Percentiles rank a stretch among this genome's conserved stretches.
Evolutionary conservation across 129 eudicot genomes (phyloP).

Genomic region (Mikania micrantha): DNA sequence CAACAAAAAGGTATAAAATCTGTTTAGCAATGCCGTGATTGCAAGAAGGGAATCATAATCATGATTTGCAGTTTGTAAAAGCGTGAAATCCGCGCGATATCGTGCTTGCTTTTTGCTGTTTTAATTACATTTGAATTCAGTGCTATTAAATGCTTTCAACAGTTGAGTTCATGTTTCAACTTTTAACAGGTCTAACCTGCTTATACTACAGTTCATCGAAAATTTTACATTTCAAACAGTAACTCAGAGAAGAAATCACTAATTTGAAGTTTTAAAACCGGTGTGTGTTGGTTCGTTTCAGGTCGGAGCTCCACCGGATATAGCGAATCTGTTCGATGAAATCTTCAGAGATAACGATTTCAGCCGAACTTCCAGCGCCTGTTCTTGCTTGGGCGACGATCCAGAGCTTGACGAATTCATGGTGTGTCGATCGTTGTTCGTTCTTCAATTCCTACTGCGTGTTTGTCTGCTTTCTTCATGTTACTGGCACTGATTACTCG

Average conservation of each 20-base stretch:
- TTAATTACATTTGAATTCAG: background rate
- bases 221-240: too few relatives aligned
- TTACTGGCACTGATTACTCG: background rate
- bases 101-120: too few relatives aligned
- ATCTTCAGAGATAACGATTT: conserved; percentile 32
- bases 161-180: background rate
- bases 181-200: too few relatives aligned
- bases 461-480: background rate
- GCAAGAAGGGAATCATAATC: background rate
- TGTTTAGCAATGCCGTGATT: background rate
- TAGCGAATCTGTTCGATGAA: conserved; percentile 38
- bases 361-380: conserved; percentile 16
- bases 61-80: background rate
- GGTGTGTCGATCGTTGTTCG: conserved; percentile 24
- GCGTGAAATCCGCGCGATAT: background rate
- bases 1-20: conserved; percentile 13
- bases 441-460: background rate
- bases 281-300: background rate
- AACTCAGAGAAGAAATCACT: too few relatives aligned
- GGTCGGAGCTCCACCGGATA: conserved; percentile 55
- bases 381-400: conserved; percentile 41
- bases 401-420: conserved; percentile 64
- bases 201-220: too few relatives aligned
- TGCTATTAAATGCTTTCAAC: too few relatives aligned
- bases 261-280: background rate